Base-by-base conservation (phyloP, 1,284 basidiomycete species). In the Phlebopus sp. region DNA sequence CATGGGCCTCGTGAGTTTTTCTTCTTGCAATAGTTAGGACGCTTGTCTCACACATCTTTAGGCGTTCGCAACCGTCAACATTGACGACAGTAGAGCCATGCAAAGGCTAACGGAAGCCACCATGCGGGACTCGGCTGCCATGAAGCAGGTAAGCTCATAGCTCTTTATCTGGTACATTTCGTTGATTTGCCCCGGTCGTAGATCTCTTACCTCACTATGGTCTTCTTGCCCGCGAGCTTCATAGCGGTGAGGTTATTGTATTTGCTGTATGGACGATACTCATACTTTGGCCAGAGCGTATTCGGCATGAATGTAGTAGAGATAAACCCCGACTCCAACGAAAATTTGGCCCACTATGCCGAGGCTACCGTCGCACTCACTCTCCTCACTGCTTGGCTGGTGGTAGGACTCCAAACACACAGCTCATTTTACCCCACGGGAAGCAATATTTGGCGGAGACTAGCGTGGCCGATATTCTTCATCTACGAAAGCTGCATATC, bases 51-150 rank as follows among this genome's bases (percentile, higher is more conserved):
- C 5, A 32, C 14, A 23, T 34, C 39, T 37, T 3, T 38, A 80
- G 77, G 74, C 72, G 0, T 78, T 76, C 48, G 76, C 72, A 45
- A 75, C 64, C 19, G 70, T 78, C 32, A 77, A 74, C 47, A 74
- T 79, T 7, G 64, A 70, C 29, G 78, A 81, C 47, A 79, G 73
- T 56, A 64, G 55, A 53, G 56, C 59, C 15, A 78, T 75, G 71
- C 62, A 71, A 39, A 55, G 60, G 9, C 57, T 81, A 51, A 77
- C 78, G 0, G 70, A 72, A 55, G 75, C 76, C 15, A 64, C 75
- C 17, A 57, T 76, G 42, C 64, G 66, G 38, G 77, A 81, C 51
- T 76, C 75, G 50, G 43, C 55, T 60, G 74, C 77, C 17, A 78
- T 80, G 73, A 82, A 79, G 57, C 63, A 63, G 47, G 66, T 69